These are phyloP conservation scores for Auricularia auricula-judae DNA, from an alignment of 768 basidiomycete genomes.

Conservation along the genomic window DNA sequence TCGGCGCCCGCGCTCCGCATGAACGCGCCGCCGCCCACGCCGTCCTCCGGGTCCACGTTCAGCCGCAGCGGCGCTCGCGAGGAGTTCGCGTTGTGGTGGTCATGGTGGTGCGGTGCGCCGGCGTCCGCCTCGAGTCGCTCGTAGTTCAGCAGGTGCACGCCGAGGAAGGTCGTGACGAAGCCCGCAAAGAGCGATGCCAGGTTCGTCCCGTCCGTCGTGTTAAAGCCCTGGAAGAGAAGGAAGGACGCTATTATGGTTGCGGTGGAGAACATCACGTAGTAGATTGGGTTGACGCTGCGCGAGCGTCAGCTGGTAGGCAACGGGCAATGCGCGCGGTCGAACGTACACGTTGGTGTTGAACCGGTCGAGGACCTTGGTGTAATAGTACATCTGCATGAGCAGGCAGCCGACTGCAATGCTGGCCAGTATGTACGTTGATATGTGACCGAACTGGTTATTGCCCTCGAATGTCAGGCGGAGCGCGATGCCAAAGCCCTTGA, in stretches of 20 bases:
- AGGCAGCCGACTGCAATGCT: constrained; percentile 32
- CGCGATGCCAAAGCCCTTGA: constrained; percentile 37
- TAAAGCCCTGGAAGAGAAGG: constrained; percentile 38
- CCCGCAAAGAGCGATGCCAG: constrained; percentile 34
- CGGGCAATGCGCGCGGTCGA: constrained; percentile 1
- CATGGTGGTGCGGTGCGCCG: neutral
- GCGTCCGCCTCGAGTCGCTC: neutral
- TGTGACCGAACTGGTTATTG: constrained; percentile 34
- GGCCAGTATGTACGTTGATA: constrained; percentile 35
- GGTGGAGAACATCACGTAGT: constrained; percentile 36
- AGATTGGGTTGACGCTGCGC: constrained; percentile 33
- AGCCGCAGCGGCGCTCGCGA: neutral
- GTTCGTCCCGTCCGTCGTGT: constrained; percentile 28
- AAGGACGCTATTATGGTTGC: constrained; percentile 33
- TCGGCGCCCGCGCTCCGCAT: neutral
- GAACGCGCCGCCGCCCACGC: neutral
- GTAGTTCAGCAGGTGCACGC: constrained; percentile 27
- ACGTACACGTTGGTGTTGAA: constrained; percentile 34
- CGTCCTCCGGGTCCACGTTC: neutral
- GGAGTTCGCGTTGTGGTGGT: neutral
- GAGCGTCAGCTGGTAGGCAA: neutral
- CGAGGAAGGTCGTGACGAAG: constrained; percentile 35
- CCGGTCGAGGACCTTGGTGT: constrained; percentile 35
- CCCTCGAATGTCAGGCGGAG: constrained; percentile 33
- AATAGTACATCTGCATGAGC: constrained; percentile 26